phyloP scores from a whole-genome alignment of 306 rosid genomes.

The Inga laurina region DNA sequence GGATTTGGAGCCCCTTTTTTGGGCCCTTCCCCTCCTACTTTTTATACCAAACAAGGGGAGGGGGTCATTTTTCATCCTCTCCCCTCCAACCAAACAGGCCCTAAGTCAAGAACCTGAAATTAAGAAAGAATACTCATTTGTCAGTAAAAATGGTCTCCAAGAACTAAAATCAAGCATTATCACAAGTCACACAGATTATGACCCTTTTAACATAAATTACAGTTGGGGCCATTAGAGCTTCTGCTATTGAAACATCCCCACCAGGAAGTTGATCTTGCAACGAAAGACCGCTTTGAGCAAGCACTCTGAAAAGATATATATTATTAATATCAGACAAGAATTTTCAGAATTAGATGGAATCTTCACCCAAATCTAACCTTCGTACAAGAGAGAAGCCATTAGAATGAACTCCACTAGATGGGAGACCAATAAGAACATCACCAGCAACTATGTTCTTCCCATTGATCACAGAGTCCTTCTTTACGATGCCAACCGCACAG shows the following conservation, averaged over 20 bases:
- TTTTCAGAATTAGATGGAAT: background rate
- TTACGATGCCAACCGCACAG: slow-evolving; percentile 85
- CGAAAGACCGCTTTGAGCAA: slow-evolving; percentile 70
- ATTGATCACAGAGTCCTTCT: slow-evolving; percentile 70
- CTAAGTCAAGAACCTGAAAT: slow-evolving; percentile 69
- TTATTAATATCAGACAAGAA: background rate
- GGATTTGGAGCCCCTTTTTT: too few relatives aligned
- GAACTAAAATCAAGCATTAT: background rate
- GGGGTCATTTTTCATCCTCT: too few relatives aligned
- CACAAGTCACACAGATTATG: background rate
- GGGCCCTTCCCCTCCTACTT: too few relatives aligned
- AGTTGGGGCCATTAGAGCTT: slow-evolving; percentile 93
- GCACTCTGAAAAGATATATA: slow-evolving; percentile 36
- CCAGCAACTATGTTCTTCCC: background rate
- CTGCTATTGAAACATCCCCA: slow-evolving; percentile 54
- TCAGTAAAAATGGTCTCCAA: background rate
- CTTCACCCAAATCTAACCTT: slow-evolving; percentile 47
- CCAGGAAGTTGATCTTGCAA: slow-evolving; percentile 75
- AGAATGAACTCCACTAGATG: background rate
- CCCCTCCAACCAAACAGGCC: too few relatives aligned
- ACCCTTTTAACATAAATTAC: slow-evolving; percentile 91
- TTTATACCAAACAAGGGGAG: too few relatives aligned
- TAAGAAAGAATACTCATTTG: background rate
- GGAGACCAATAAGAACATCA: background rate
- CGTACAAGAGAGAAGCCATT: slow-evolving; percentile 93